Conservation (phyloP, 1,284 basidiomycete genomes). For the Austropuccinia psidii region DNA sequence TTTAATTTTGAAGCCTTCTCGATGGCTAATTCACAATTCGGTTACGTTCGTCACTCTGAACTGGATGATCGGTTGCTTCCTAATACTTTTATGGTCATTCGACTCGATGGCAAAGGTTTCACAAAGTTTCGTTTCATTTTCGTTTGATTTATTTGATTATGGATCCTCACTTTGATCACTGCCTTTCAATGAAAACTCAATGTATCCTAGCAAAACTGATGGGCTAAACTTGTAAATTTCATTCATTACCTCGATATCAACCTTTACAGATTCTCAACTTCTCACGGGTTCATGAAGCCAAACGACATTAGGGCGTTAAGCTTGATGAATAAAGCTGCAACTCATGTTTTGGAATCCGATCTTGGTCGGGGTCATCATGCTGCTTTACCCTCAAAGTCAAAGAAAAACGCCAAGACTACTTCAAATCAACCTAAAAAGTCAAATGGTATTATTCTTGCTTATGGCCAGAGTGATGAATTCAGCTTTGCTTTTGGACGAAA, state of each 20-base stretch:
- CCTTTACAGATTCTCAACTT: conserved; percentile 65
- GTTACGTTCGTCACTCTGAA: conserved; percentile 85
- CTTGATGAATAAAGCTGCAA: conserved; percentile 88
- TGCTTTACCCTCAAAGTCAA: background rate
- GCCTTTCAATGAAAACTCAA: too few species aligned
- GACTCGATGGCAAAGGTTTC: conserved; percentile 89
- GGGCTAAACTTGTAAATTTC: background rate
- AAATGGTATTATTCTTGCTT: conserved; percentile 64
- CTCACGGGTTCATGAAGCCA: conserved; percentile 76
- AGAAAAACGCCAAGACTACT: background rate
- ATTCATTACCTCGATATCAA: background rate
- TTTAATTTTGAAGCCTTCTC: background rate
- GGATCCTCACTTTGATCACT: background rate
- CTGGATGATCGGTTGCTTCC: conserved; percentile 77
- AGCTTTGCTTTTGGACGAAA: conserved; percentile 56
- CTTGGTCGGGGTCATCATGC: background rate
- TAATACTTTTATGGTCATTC: conserved; percentile 72
- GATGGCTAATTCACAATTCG: conserved; percentile 88
- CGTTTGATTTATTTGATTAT: conserved; percentile 33
- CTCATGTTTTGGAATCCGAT: conserved; percentile 60
- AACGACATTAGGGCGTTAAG: conserved; percentile 79
- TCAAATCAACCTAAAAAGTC: background rate
- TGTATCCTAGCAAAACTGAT: too few species aligned
- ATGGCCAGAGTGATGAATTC: conserved; percentile 95
- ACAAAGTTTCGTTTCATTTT: conserved; percentile 60